Conservation (phyloP, 371 early-diverging fungal genomes). For the Syncephalastrum monosporum region DNA sequence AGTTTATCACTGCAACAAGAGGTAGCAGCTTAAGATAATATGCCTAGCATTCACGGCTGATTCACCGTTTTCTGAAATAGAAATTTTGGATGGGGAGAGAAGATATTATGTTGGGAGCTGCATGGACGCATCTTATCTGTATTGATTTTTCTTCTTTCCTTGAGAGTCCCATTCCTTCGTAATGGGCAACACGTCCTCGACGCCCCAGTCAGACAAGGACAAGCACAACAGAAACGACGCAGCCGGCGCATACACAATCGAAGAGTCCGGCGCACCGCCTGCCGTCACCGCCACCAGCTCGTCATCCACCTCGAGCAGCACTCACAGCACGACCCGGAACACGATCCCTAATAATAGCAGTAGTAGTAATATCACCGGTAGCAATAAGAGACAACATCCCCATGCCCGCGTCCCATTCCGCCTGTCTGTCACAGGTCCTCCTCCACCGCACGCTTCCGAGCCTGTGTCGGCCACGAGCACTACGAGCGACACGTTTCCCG, state of each 20-base stretch:
- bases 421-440: constrained; percentile 5
- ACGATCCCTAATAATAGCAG: background rate
- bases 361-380: background rate
- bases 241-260: constrained; percentile 1
- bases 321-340: too few species aligned
- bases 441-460: background rate
- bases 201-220: constrained; percentile 7
- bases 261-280: constrained; percentile 10
- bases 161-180: constrained; percentile 1
- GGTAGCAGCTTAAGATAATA: too few species aligned
- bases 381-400: constrained; percentile 3
- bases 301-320: background rate
- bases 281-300: constrained; percentile 4
- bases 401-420: constrained; percentile 7
- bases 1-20: too few species aligned
- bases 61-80: too few species aligned
- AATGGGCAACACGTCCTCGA: constrained; percentile 24
- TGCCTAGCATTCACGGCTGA: too few species aligned
- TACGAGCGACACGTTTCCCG: constrained; percentile 8
- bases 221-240: background rate
- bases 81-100: too few species aligned
- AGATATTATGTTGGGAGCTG: too few species aligned
- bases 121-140: too few species aligned
- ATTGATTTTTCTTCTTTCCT: background rate
- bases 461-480: constrained; percentile 5